Conservation (phyloP, 176 grass and related monocot species). For the Oryza meridionalis region DNA sequence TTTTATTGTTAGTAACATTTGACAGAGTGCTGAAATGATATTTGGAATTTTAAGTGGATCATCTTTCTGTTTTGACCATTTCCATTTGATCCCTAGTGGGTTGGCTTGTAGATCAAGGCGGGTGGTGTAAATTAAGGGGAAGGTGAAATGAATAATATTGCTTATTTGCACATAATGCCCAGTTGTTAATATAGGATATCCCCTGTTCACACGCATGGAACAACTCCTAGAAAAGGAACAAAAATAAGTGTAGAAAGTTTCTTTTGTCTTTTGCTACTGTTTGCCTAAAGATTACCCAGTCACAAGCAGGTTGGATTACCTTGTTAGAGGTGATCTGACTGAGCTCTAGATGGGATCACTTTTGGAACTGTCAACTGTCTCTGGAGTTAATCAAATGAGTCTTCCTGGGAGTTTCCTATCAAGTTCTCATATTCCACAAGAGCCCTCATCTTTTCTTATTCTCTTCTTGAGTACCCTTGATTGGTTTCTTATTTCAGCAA, state of each 20-base stretch:
- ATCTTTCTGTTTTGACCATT: background rate
- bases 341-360: background rate
- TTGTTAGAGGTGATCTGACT: background rate
- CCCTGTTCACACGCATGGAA: background rate
- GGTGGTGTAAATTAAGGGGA: background rate
- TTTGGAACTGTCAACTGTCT: conserved; percentile 11
- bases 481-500: conserved; percentile 21
- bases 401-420: background rate
- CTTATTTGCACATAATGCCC: background rate
- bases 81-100: background rate
- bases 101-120: background rate
- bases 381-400: background rate
- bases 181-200: background rate
- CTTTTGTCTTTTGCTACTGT: conserved; percentile 1
- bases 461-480: conserved; percentile 4
- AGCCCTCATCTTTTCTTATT: conserved; percentile 10
- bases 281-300: background rate
- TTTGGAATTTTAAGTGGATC: background rate
- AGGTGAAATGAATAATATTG: background rate
- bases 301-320: background rate
- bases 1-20: background rate
- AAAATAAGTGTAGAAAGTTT: background rate
- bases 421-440: conserved; percentile 1
- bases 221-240: background rate
- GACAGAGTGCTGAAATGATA: background rate